Evolutionary conservation across 75 land plant genomes (phyloP).

Genomic region (Pinus taeda): DNA sequence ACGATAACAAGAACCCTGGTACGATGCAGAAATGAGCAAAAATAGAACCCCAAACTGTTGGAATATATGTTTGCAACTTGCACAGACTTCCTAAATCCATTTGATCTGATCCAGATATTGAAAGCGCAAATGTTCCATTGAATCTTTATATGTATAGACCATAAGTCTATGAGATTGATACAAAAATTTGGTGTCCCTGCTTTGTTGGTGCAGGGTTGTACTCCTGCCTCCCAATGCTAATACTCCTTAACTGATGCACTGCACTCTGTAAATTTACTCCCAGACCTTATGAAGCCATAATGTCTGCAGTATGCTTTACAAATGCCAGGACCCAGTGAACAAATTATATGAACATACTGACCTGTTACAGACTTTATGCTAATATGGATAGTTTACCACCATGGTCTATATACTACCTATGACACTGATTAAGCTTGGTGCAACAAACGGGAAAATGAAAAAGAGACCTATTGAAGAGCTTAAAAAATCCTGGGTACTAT

Average conservation of each 20-base stretch:
- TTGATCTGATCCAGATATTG: neutral
- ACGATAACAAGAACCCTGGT: neutral
- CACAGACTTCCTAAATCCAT: neutral
- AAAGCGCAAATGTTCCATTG: neutral
- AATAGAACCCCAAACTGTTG: too few relatives aligned
- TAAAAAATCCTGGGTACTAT: neutral
- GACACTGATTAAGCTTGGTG: neutral
- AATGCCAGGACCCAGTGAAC: neutral
- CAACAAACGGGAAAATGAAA: neutral
- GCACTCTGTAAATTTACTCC: neutral
- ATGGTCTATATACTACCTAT: too few relatives aligned
- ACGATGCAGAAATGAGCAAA: neutral
- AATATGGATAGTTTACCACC: too few relatives aligned
- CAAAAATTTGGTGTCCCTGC: neutral
- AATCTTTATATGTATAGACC: neutral
- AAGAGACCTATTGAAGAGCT: neutral
- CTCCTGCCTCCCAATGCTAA: neutral
- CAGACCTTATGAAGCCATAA: too few relatives aligned
- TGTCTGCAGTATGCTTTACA: neutral
- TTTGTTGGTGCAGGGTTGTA: conserved; percentile 6
- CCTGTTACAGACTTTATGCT: too few relatives aligned
- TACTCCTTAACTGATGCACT: neutral
- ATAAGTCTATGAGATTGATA: neutral
- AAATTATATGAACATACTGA: neutral
- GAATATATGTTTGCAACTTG: neutral